Evolutionary conservation across 2,329 filamentous ascomycete species (phyloP).

Genomic region (Sarocladium strictum): DNA sequence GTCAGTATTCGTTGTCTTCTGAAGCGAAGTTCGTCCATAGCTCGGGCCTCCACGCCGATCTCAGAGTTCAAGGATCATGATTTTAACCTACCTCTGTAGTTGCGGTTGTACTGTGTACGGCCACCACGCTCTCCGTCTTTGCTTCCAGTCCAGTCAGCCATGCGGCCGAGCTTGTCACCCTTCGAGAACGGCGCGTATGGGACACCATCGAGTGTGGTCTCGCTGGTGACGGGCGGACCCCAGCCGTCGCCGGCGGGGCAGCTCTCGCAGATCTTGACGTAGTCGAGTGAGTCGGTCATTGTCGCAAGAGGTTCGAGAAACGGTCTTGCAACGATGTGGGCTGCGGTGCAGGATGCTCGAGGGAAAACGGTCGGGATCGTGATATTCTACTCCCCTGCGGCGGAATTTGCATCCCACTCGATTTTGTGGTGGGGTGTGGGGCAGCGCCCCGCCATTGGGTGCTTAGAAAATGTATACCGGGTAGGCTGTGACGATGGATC

Average conservation of each 20-base stretch:
- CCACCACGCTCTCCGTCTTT: conserved; percentile 78
- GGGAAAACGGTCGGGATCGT: not conserved
- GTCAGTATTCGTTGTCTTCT: too few relatives aligned
- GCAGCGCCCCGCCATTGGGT: conserved; percentile 10
- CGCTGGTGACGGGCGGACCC: conserved; percentile 76
- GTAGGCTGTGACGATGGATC: not conserved
- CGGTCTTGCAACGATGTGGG: not conserved
- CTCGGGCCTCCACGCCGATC: not conserved
- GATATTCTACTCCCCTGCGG: conserved; percentile 12
- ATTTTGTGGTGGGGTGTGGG: conserved; percentile 39
- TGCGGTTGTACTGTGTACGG: conserved; percentile 83
- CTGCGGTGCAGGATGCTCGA: conserved; percentile 1
- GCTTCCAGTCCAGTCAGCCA: conserved; percentile 96
- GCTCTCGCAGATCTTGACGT: conserved; percentile 60
- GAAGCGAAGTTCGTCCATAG: too few relatives aligned
- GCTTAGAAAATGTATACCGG: not conserved
- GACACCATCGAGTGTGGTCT: conserved; percentile 89
- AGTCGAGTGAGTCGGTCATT: conserved; percentile 51
- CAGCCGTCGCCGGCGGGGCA: conserved; percentile 74
- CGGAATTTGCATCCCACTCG: conserved; percentile 19
- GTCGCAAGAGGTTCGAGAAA: conserved; percentile 16
- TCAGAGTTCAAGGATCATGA: not conserved
- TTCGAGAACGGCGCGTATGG: conserved; percentile 98
- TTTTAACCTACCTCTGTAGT: conserved; percentile 69
- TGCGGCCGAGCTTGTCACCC: conserved; percentile 95